Evolutionary conservation across 306 rosid genomes (phyloP).

Genomic region (Lathyrus tuberosus): DNA sequence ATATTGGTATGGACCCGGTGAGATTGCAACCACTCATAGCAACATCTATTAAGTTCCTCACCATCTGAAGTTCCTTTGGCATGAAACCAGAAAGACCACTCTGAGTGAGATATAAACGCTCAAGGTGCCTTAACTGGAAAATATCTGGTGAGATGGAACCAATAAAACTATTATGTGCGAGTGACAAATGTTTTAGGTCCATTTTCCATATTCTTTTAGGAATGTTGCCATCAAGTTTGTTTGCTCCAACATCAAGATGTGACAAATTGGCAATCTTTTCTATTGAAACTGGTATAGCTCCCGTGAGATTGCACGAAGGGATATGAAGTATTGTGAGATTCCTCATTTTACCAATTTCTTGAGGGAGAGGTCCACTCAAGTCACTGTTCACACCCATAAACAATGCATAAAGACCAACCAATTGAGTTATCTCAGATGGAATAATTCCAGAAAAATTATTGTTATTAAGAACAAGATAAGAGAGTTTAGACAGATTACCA

Average conservation of each 20-base stretch:
- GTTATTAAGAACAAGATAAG: background rate
- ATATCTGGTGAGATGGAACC: no score
- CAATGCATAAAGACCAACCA: background rate
- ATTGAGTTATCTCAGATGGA: no score
- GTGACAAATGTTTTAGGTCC: no score
- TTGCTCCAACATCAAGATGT: background rate
- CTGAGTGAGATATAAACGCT: no score
- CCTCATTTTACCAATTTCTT: conserved; percentile 25
- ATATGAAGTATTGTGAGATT: background rate
- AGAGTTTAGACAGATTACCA: background rate
- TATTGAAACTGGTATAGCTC: background rate
- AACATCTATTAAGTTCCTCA: background rate
- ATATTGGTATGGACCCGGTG: background rate
- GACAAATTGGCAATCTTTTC: background rate
- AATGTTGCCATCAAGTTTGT: conserved; percentile 5
- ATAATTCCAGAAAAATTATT: no score
- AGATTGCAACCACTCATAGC: background rate
- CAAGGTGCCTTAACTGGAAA: background rate
- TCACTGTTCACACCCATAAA: background rate
- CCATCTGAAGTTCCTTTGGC: background rate
- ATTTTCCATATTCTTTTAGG: background rate
- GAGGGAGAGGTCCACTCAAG: conserved; percentile 12
- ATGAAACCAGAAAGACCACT: background rate
- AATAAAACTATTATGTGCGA: no score
- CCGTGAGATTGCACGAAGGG: background rate